A percentile compares a stretch with the other conserved stretches of the same genome.
Evolutionary conservation across 2,329 filamentous ascomycete species (phyloP).

Genomic region (Penicillium italicum): DNA sequence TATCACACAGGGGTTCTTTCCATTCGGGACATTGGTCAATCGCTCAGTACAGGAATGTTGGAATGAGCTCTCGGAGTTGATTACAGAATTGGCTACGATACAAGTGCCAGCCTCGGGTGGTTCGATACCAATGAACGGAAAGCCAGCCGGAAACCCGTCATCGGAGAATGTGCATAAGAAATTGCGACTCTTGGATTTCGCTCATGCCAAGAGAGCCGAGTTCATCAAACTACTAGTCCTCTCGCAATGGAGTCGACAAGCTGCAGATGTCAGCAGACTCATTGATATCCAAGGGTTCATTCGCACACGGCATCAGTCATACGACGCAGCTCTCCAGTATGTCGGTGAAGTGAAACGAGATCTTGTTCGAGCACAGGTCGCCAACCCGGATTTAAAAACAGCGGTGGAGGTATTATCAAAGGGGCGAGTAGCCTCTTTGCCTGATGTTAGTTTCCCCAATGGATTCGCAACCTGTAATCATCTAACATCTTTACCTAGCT

Average conservation of each 20-base stretch:
- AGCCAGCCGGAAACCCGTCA: slow-evolving; percentile 35
- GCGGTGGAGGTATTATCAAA: slow-evolving; percentile 80
- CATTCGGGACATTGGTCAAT: slow-evolving; percentile 69
- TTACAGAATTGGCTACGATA: slow-evolving; percentile 67
- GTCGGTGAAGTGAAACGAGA: slow-evolving; percentile 71
- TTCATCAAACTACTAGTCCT: slow-evolving; percentile 93
- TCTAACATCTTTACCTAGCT: slow-evolving; percentile 49
- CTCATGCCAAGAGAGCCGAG: slow-evolving; percentile 73
- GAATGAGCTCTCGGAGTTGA: slow-evolving; percentile 67
- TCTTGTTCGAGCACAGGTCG: slow-evolving; percentile 69
- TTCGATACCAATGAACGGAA: slow-evolving; percentile 24
- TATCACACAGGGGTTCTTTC: slow-evolving; percentile 71
- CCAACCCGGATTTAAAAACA: slow-evolving; percentile 86
- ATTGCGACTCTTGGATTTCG: slow-evolving; percentile 68
- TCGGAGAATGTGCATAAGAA: slow-evolving; percentile 73
- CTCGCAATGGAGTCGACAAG: slow-evolving; percentile 80
- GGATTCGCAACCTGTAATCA: slow-evolving; percentile 1
- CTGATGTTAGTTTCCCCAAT: slow-evolving; percentile 59
- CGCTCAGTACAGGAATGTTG: slow-evolving; percentile 81
- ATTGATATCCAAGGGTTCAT: slow-evolving; percentile 83
- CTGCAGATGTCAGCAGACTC: slow-evolving; percentile 74
- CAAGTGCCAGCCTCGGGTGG: slow-evolving; percentile 47
- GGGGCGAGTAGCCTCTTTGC: slow-evolving; percentile 72
- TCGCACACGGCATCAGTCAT: slow-evolving; percentile 59
- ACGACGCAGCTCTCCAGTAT: slow-evolving; percentile 57